Evolutionary conservation across 2,329 filamentous ascomycete genomes (phyloP), one percentile per base, ranked within the genome.

Genomic region (Gremmenia infestans): DNA sequence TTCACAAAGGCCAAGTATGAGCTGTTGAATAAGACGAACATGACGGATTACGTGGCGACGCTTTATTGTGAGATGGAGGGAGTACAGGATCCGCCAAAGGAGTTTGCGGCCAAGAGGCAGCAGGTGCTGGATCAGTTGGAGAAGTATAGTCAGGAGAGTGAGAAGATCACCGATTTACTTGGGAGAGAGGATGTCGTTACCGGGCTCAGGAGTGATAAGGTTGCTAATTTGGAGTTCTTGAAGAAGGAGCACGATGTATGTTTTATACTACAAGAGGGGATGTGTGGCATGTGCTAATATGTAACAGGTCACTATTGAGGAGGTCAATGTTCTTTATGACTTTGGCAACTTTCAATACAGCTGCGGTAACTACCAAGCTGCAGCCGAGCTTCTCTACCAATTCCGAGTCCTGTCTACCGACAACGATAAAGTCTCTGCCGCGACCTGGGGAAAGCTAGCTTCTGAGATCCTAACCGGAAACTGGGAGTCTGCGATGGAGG

Each of bases 391-490:
- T 65, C 86, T 99, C 52, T 97, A 97, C 78, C 91, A 96, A 72
- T 99, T 97, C 85, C 89, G 94, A 70, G 91, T 99, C 63, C 83
- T 99, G 67, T 97, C 93, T 55, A 99, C 93, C 67, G 94, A 99
- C 75, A 96, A 96, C 78, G 94, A 97, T 81, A 96, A 96, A 79
- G 93, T 97, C 64, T 85, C 90, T 56, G 89, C 89, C 53, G 94
- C 94, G 58, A 97, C 92, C 59, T 99, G 94, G 94, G 94, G 94
- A 73, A 97, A 97, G 79, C 83, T 99, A 60, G 94, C 93, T 50
- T 95, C 87, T 65, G 94, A 99, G 75, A 97, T 99, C 71, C 82
- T 99, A 63, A 91, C 86, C 64, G 89, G 89, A 64, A 95, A 92
- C 80, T 99, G 94, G 94, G 94, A 97, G 70, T 85, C 84, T 45